Evolutionary conservation across 1,284 basidiomycete species (phyloP), one percentile per base, ranked within the genome.

Genomic region (Puccinia triticina): DNA sequence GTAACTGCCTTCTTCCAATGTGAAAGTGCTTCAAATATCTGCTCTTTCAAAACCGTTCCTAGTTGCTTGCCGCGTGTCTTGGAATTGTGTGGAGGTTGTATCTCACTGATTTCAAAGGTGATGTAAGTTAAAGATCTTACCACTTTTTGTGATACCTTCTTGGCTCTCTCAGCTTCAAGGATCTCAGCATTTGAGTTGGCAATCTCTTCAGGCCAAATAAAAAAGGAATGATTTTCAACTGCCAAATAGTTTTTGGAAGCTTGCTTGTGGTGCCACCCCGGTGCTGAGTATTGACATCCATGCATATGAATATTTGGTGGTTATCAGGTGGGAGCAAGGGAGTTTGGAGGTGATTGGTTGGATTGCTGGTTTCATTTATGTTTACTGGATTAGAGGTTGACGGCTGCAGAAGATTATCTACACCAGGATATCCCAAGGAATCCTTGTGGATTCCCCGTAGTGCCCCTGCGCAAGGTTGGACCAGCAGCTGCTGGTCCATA

Each of bases 211-310:
- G 59, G 55, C n/a, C 14, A 14, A 34, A 76, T 43, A 61, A 61
- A 76, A 2, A 61, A 29, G 2, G 23, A 18, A 3, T 26, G 53
- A 4, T n/a, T 76, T 46, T 57, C 32, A 37, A 61, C n/a, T 34
- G 21, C 23, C 26, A 32, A 16, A 26, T 76, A 29, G 26, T 53
- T 40, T 76, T 59, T 37, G 16, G 32, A 34, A 21, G 74, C 74
- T 1, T 26, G 40, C 34, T 43, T 26, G 48, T 76, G 74, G 29
- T 43, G 73, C n/a, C n/a, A n/a, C n/a, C n/a, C 8, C 72, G 40
- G 50, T 74, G 72, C 50, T 75, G 73, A 26, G 59, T 59, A 46
- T 69, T 69, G 12, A 37, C 67, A 48, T 69, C 67, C 1, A 69
- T 37, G 40, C 74, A 76, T 8, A 76, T 29, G n/a, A 69, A 48